Evolutionary conservation across 2,329 filamentous ascomycete species (phyloP).

Genomic region (Pseudonectria buxi): DNA sequence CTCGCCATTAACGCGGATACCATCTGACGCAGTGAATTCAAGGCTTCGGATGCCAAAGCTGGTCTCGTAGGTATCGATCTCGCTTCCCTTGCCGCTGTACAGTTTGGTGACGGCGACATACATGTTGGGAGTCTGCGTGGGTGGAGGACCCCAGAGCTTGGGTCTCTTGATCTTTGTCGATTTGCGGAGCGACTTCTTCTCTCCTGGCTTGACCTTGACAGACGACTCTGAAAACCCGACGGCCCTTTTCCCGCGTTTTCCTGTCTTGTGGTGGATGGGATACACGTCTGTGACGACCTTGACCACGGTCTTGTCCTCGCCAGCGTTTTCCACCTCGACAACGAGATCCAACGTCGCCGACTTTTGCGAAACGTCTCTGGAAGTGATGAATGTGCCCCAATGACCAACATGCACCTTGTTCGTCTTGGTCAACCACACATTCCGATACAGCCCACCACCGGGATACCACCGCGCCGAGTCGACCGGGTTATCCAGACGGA

Average conservation of each 20-base stretch:
- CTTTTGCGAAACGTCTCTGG: constrained; percentile 35
- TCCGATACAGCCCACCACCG: constrained; percentile 46
- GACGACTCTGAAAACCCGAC: constrained; percentile 28
- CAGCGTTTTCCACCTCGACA: constrained; percentile 41
- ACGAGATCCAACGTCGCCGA: constrained; percentile 38
- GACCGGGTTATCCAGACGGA: constrained; percentile 43
- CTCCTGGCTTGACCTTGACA: constrained; percentile 24
- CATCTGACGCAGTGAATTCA: constrained; percentile 31
- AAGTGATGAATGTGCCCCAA: constrained; percentile 43
- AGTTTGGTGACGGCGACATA: constrained; percentile 41
- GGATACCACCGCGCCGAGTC: constrained; percentile 48
- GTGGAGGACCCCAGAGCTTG: constrained; percentile 41
- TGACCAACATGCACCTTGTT: constrained; percentile 40
- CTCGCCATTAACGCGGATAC: constrained; percentile 41
- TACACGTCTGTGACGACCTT: constrained; percentile 35
- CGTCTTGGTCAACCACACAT: constrained; percentile 47
- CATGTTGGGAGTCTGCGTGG: constrained; percentile 38
- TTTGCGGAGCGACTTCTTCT: constrained; percentile 26
- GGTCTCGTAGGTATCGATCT: constrained; percentile 41
- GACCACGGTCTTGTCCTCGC: constrained; percentile 23
- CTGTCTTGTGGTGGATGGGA: constrained; percentile 27
- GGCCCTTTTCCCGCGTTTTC: constrained; percentile 19
- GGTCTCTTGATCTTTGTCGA: constrained; percentile 29
- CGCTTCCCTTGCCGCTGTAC: constrained; percentile 8
- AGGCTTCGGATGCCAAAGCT: constrained; percentile 43